Base-by-base conservation (phyloP, 805 yeast genomes). In the Wilhelminamyces savonicus region DNA sequence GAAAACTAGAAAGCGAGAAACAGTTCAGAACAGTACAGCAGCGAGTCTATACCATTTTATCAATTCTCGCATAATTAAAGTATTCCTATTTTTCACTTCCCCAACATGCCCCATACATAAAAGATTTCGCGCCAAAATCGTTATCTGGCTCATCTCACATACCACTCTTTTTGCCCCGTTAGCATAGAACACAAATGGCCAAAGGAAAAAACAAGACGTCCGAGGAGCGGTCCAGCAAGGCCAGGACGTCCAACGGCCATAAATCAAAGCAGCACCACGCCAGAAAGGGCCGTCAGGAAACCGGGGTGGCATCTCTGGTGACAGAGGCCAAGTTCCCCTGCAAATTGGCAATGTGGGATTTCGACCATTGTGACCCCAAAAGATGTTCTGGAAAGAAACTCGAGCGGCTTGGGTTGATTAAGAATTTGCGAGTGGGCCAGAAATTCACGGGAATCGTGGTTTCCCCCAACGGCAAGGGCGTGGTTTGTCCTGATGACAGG, bases 341-440 rank as follows among this genome's bases (percentile, higher is more conserved):
- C 20, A 87, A 85, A 48, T 55, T 88, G 39, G 97, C 96, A 12
- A 90, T 90, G 98, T 90, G 98, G 96, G 98, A 92, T 54, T 92
- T 92, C 50, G 95, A 88, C 42, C 98, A 92, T 52, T 92, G 98
- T 62, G 98, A 92, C 58, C 98, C 98, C 1, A 92, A 92, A 51
- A 71, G 97, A 50, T 92, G 98, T 53, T 81, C 94, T 41, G 98
- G 98, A 13, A 92, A 92, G 62, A 88, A 87, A 52, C 66, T 92
- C 18, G 96, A 86, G 48, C 68, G 97, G 32, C 56, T 90, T 13
- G 97, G 97, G 1, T 58, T 86, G 13, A 88, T 92, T 29, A 75
- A 76, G 37, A 74, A 75, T 31, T 52, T 92, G 37, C 63, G 94
- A 36, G 75, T 92, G n/a, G 98, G 98, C 0, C 96, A 88, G 52